These are phyloP conservation scores for Cicer bijugum DNA, from an alignment of 306 rosid species.

Conservation along the genomic window DNA sequence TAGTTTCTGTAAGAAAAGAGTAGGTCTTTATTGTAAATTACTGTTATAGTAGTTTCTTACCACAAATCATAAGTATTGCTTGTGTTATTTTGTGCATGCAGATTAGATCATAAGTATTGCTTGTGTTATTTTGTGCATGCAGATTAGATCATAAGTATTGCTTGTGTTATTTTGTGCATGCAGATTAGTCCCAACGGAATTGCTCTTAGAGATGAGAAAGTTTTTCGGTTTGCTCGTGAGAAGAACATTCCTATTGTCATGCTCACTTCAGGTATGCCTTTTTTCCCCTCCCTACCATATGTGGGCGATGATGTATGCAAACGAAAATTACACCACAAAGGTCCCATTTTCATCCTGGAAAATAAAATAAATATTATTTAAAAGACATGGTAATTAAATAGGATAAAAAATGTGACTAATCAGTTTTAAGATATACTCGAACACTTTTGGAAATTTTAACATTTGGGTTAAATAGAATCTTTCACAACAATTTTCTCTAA, in stretches of 20 bases:
- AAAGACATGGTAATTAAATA: conserved; percentile 9
- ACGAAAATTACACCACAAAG: neutral
- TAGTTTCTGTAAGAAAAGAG: conserved; percentile 26
- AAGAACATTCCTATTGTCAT: conserved; percentile 82
- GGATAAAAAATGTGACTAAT: conserved; percentile 9
- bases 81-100: conserved; percentile 49
- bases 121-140: conserved; percentile 41
- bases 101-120: conserved; percentile 56
- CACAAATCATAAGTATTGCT: conserved; percentile 33
- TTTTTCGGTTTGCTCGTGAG: conserved; percentile 75
- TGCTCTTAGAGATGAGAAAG: conserved; percentile 83
- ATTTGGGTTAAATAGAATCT: conserved; percentile 12
- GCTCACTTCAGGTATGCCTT: conserved; percentile 87
- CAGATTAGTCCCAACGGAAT: conserved; percentile 93
- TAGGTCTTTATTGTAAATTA: neutral
- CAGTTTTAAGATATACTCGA: neutral
- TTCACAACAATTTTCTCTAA: neutral
- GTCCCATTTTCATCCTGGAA: neutral
- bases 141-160: conserved; percentile 12
- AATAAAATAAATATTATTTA: neutral
- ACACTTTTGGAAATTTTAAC: neutral
- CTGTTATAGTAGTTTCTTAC: conserved; percentile 3
- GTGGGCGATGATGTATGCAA: conserved; percentile 5
- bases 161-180: conserved; percentile 41
- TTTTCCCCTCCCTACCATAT: conserved; percentile 13